Evolutionary conservation across 306 rosid species (phyloP).

Genomic region (Corylus americana): DNA sequence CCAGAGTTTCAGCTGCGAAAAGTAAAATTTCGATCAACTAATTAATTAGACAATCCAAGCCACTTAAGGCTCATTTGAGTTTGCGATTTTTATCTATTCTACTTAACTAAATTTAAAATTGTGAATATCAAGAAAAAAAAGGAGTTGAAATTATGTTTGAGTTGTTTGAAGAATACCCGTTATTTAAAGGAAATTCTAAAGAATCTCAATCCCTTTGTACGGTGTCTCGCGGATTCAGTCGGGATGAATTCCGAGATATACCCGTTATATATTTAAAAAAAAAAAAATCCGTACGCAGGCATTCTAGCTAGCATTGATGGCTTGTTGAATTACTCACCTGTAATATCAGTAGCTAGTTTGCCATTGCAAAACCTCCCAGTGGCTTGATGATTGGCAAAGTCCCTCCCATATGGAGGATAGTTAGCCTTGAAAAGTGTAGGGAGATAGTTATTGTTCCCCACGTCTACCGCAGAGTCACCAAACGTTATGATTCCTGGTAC

Average conservation of each 20-base stretch:
- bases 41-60: background rate
- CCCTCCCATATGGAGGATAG: slow-evolving; percentile 98
- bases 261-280: too few relatives aligned
- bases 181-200: too few relatives aligned
- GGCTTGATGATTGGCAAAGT: slow-evolving; percentile 72
- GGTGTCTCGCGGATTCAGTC: too few relatives aligned
- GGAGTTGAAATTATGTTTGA: too few relatives aligned
- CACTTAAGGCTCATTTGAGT: background rate
- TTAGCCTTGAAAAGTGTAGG: slow-evolving; percentile 77
- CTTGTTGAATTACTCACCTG: slow-evolving; percentile 46
- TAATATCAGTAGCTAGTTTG: slow-evolving; percentile 87
- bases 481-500: slow-evolving; percentile 85
- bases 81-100: too few relatives aligned
- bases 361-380: slow-evolving; percentile 98
- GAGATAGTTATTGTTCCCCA: slow-evolving; percentile 86
- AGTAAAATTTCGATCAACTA: slow-evolving; percentile 2
- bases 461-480: slow-evolving; percentile 92
- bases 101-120: too few relatives aligned
- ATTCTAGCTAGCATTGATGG: background rate
- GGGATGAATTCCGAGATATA: too few relatives aligned
- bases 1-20: slow-evolving; percentile 73
- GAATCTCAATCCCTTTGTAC: too few relatives aligned
- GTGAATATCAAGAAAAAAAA: too few relatives aligned
- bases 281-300: too few relatives aligned
- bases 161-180: too few relatives aligned